Evolutionary conservation across 768 basidiomycete species (phyloP), one percentile per base, ranked within the genome.

Genomic region (Gloeophyllum trabeum): DNA sequence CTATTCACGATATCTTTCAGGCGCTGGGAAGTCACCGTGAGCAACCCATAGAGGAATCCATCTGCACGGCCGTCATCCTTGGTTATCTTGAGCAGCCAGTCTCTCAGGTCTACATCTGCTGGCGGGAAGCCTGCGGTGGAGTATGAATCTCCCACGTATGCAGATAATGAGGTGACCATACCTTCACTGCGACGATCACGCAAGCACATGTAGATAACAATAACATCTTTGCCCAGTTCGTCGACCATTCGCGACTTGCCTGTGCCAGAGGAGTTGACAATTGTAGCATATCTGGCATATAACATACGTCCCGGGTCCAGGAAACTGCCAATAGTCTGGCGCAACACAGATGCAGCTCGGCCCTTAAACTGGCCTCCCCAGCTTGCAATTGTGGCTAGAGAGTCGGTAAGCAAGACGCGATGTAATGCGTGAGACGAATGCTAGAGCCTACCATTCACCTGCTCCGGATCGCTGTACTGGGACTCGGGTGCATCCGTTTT

Each of bases 151-250:
- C 28, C 16, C 10, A 16, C 28, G 10, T 10, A 32, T 10, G 28
- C 10, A 32, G 28, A 32, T 32, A 32, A 10, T 10, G 10, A 16
- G 16, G 16, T 10, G 28, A 32, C 10, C 28, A 16, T 32, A 16
- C 28, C 28, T 32, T 10, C 28, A 10, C 10, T 32, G 16, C 19
- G 57, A 10, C 48, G 20, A 62, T 61, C 16, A 35, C 47, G 24
- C 16, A 40, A 16, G 18, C 24, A 6, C 10, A 35, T 14, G 35
- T 24, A 22, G 4, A n/a, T 21, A 22, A 30, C 28, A 12, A 44
- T 2, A 13, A 18, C 19, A 21, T 6, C 22, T 20, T 44, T 41
- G 12, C 40, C 10, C 12, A 41, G n/a, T 16, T 43, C 42, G 35
- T 43, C 42, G 5, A 43, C n/a, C 35, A 43, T 6, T 14, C 42